phyloP scores from a whole-genome alignment of 176 grass and related monocot species.

The Musa beccarii region DNA sequence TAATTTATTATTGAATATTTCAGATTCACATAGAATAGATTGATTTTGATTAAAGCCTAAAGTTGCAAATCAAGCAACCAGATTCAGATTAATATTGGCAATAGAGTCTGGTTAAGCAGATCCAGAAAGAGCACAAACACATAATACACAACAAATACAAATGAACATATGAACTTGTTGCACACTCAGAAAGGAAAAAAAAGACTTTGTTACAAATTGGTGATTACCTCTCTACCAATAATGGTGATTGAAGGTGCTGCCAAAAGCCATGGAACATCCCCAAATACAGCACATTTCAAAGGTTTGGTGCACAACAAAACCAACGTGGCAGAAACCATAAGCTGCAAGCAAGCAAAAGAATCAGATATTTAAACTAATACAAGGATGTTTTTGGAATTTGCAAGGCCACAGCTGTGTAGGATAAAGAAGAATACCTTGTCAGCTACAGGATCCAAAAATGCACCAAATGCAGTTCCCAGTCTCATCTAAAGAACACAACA shows the following conservation, averaged over 20 bases:
- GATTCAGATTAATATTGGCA: too few species aligned
- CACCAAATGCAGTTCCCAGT: slow-evolving; percentile 92
- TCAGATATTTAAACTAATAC: not conserved
- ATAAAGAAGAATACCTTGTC: slow-evolving; percentile 56
- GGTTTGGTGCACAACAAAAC: slow-evolving; percentile 80
- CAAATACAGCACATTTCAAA: slow-evolving; percentile 53
- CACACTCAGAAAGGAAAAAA: not conserved
- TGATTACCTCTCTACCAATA: slow-evolving; percentile 94
- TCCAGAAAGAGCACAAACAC: not conserved
- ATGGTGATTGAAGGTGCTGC: slow-evolving; percentile 90
- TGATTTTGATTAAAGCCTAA: too few species aligned
- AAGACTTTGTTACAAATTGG: slow-evolving; percentile 6
- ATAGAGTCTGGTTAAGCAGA: not conserved
- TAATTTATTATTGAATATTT: too few species aligned
- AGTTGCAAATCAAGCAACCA: too few species aligned
- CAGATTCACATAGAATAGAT: too few species aligned
- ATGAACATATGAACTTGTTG: not conserved
- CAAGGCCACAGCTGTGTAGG: not conserved
- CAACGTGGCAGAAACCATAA: slow-evolving; percentile 92
- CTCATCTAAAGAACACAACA: slow-evolving; percentile 44
- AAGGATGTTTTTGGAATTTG: too few species aligned
- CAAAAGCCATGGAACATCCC: slow-evolving; percentile 64
- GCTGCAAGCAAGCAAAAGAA: slow-evolving; percentile 38
- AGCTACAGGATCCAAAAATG: slow-evolving; percentile 99
- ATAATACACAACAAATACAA: not conserved